A percentile compares a stretch with the other conserved stretches of the same genome.
These are phyloP conservation scores for Fusarium concolor DNA, from an alignment of 2,329 filamentous ascomycete genomes.

Conservation along the genomic window DNA sequence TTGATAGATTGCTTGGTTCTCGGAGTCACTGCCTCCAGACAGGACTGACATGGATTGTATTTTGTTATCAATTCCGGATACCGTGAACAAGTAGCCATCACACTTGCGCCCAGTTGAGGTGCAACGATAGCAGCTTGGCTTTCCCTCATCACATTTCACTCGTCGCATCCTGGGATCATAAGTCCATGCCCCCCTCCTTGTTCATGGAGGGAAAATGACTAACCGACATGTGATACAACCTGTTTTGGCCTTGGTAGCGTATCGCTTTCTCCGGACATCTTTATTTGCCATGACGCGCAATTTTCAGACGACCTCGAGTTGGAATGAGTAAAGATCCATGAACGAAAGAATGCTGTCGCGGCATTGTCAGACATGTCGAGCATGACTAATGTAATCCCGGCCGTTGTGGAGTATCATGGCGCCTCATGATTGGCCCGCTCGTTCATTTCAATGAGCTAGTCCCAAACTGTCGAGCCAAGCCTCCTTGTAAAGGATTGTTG, in stretches of 20 bases:
- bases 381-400: background rate
- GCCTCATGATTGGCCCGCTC: background rate
- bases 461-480: background rate
- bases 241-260: background rate
- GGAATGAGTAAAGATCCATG: accelerated
- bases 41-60: background rate
- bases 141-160: background rate
- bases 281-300: background rate
- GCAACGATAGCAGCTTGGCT: background rate
- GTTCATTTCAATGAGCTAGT: background rate
- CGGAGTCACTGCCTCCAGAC: background rate
- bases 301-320: accelerated
- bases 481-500: background rate
- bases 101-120: background rate
- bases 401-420: accelerated
- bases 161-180: background rate
- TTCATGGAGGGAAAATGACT: background rate
- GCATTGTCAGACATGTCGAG: background rate
- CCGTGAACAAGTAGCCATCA: background rate
- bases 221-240: constrained; percentile 1
- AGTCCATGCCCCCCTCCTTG: background rate
- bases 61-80: accelerated
- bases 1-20: constrained; percentile 8
- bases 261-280: background rate
- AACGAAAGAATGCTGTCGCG: background rate